Conservation (phyloP, 352 stramenopile species). For the Phytophthora agathidicida region DNA sequence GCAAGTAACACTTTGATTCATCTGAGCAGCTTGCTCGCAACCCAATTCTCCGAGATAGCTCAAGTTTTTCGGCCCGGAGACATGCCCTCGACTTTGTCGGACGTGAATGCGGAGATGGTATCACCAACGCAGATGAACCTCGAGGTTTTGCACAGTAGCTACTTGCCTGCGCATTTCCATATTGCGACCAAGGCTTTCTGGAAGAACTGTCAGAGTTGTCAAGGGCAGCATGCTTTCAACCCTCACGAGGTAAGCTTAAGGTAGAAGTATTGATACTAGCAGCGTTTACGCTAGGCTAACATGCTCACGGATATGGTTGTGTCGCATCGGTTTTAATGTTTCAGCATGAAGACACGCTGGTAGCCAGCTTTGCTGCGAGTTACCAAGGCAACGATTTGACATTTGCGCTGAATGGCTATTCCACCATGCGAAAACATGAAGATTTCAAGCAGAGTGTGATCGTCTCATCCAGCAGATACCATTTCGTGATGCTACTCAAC, state of each 20-base stretch:
- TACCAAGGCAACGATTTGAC: neutral
- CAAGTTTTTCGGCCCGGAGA: neutral
- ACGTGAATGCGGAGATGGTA: neutral
- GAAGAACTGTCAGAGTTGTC: neutral
- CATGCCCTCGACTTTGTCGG: neutral
- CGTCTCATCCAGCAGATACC: constrained; percentile 1
- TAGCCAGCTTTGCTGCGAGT: neutral
- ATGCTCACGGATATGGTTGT: too few species aligned
- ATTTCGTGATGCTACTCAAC: neutral
- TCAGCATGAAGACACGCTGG: neutral
- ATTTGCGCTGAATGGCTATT: neutral
- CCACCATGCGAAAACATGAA: neutral
- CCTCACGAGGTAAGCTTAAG: neutral
- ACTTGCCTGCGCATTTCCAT: constrained; percentile 1
- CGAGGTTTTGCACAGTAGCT: neutral
- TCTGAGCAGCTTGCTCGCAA: neutral
- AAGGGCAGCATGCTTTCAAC: neutral
- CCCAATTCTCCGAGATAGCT: neutral
- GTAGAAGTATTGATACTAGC: too few species aligned
- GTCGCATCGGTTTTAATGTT: too few species aligned
- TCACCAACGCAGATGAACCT: constrained; percentile 1
- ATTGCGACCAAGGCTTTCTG: neutral
- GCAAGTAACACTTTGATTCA: neutral
- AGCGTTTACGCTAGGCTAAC: too few species aligned
- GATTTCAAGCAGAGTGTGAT: neutral